Evolutionary conservation across 768 basidiomycete genomes (phyloP).

Genomic region (Pleurotus giganteus): DNA sequence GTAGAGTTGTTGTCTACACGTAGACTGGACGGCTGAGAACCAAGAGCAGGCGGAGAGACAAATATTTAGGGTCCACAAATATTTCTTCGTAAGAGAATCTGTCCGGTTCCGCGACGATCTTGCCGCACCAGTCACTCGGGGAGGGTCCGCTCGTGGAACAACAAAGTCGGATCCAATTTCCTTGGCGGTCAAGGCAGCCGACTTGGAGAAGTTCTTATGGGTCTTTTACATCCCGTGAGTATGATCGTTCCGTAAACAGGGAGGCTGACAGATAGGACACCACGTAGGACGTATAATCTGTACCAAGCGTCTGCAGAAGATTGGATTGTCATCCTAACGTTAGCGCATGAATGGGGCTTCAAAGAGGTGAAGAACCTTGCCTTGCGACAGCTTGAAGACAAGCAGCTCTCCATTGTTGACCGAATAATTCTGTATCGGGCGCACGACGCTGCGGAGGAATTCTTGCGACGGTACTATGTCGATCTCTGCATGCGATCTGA

Average conservation of each 20-base stretch:
- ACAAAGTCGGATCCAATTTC: constrained; percentile 40
- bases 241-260: neutral
- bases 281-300: constrained; percentile 48
- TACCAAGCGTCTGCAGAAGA: constrained; percentile 47
- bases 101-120: constrained; percentile 40
- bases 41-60: constrained; percentile 49
- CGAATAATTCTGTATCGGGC: constrained; percentile 45
- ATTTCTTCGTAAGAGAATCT: constrained; percentile 65
- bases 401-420: constrained; percentile 41
- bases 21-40: neutral
- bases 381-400: constrained; percentile 48
- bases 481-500: constrained; percentile 49
- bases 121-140: constrained; percentile 25
- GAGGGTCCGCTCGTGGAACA: constrained; percentile 31
- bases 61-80: constrained; percentile 56
- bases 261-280: neutral
- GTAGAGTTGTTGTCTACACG: neutral
- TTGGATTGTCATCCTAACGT: constrained; percentile 54
- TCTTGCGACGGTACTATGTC: constrained; percentile 56
- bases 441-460: constrained; percentile 40
- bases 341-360: constrained; percentile 58
- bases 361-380: constrained; percentile 47
- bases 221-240: constrained; percentile 56
- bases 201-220: constrained; percentile 50
- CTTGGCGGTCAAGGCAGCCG: constrained; percentile 30